These are phyloP conservation scores for Annulohypoxylon stygium DNA, from an alignment of 495 filamentous ascomycete species.

Conservation along the genomic window DNA sequence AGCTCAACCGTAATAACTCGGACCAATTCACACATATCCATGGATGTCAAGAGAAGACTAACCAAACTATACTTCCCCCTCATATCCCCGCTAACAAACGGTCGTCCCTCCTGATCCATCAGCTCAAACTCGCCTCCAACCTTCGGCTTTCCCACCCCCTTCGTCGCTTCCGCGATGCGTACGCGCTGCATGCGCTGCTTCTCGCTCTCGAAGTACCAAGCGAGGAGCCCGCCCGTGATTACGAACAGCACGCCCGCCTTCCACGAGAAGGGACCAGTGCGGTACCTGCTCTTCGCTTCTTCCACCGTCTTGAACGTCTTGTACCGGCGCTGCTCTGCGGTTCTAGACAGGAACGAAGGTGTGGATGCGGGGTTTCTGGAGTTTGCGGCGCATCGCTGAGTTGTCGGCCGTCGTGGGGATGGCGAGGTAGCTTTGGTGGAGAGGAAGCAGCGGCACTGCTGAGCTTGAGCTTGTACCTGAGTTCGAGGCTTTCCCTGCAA, in stretches of 20 bases:
- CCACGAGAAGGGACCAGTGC: conserved; percentile 85
- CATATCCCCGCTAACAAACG: conserved; percentile 81
- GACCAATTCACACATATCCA: neutral
- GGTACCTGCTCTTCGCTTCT: conserved; percentile 65
- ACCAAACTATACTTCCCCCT: conserved; percentile 86
- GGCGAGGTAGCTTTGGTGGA: conserved; percentile 31
- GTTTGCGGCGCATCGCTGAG: conserved; percentile 14
- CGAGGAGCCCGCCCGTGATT: conserved; percentile 77
- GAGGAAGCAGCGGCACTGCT: conserved; percentile 44
- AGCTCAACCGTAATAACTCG: neutral
- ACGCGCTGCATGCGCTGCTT: conserved; percentile 89
- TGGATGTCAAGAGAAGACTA: conserved; percentile 33
- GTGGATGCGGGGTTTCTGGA: neutral
- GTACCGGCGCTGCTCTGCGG: conserved; percentile 47
- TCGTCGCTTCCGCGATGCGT: conserved; percentile 87
- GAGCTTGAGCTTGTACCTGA: conserved; percentile 24
- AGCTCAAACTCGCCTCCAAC: conserved; percentile 89
- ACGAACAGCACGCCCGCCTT: conserved; percentile 90
- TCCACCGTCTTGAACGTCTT: conserved; percentile 66
- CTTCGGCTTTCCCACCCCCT: conserved; percentile 92
- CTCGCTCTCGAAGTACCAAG: conserved; percentile 90
- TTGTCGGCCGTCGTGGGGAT: conserved; percentile 25
- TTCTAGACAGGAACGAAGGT: neutral
- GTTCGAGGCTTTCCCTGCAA: conserved; percentile 31
- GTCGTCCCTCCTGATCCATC: conserved; percentile 82